Conservation (phyloP, 768 basidiomycete genomes). For the Boletellus emodensis region DNA sequence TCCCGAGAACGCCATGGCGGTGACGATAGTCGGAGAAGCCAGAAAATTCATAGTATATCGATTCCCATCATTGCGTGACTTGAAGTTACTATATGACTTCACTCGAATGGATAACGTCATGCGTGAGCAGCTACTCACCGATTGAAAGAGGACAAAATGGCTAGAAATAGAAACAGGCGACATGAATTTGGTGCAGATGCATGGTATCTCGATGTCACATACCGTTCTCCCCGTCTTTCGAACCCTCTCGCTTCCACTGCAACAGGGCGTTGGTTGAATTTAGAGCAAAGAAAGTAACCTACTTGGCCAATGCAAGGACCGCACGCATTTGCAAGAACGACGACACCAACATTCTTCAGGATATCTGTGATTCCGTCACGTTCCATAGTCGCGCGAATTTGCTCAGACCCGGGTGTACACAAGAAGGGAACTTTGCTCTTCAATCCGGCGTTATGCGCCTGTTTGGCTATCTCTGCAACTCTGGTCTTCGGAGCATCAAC, state of each 20-base stretch:
- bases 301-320: conserved; percentile 98
- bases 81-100: conserved; percentile 56
- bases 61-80: conserved; percentile 96
- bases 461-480: conserved; percentile 85
- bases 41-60: conserved; percentile 95
- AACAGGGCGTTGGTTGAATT: conserved; percentile 7
- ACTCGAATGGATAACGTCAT: not conserved
- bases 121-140: conserved; percentile 42
- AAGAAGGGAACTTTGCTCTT: conserved; percentile 81
- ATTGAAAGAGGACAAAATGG: conserved; percentile 97
- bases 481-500: conserved; percentile 55
- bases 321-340: conserved; percentile 95
- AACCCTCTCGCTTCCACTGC: conserved; percentile 91
- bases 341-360: conserved; percentile 86
- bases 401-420: conserved; percentile 89
- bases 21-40: conserved; percentile 94
- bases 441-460: conserved; percentile 82
- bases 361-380: conserved; percentile 81
- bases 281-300: conserved; percentile 12
- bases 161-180: conserved; percentile 35
- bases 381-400: conserved; percentile 97
- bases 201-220: conserved; percentile 15
- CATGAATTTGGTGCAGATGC: conserved; percentile 4
- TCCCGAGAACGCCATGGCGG: conserved; percentile 96
- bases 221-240: conserved; percentile 90